Conservation (phyloP, 345 rosid species). For the Angophora floribunda region DNA sequence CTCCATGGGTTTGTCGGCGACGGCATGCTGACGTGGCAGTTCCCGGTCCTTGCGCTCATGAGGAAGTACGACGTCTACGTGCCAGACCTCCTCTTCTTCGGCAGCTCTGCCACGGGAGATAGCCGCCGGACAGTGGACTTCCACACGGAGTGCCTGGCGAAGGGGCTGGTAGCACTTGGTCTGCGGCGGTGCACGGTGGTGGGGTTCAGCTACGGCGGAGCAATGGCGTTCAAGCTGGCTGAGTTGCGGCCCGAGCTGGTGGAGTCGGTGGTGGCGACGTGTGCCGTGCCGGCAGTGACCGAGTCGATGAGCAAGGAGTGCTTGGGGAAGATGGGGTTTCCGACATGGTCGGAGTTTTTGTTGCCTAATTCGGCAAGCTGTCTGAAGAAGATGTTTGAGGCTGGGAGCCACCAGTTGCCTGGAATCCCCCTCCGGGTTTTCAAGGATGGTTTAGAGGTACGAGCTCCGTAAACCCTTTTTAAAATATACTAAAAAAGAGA, state of each 20-base stretch:
- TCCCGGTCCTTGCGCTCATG: constrained; percentile 21
- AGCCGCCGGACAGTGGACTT: constrained; percentile 16
- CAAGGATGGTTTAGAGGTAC: constrained; percentile 20
- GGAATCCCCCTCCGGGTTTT: constrained; percentile 5
- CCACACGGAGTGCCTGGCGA: constrained; percentile 30
- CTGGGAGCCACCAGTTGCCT: neutral
- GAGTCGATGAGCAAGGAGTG: constrained; percentile 9
- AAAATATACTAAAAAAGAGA: neutral
- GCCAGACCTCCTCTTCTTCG: constrained; percentile 49
- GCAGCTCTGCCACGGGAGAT: constrained; percentile 19
- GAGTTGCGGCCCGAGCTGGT: constrained; percentile 24
- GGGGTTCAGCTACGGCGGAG: constrained; percentile 33
- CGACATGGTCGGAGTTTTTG: constrained; percentile 20
- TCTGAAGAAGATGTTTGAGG: neutral
- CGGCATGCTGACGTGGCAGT: constrained; percentile 33
- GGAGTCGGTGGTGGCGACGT: constrained; percentile 17
- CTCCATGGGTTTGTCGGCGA: constrained; percentile 23
- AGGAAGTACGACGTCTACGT: constrained; percentile 26
- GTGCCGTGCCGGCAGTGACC: constrained; percentile 19
- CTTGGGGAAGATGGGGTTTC: constrained; percentile 7
- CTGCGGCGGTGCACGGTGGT: constrained; percentile 27
- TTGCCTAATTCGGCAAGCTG: constrained; percentile 11
- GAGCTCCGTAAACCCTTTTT: neutral
- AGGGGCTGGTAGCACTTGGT: constrained; percentile 22
- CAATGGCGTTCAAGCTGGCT: constrained; percentile 37